Conservation (phyloP, 495 filamentous ascomycete species). For the Aspergillus conjunctus region DNA sequence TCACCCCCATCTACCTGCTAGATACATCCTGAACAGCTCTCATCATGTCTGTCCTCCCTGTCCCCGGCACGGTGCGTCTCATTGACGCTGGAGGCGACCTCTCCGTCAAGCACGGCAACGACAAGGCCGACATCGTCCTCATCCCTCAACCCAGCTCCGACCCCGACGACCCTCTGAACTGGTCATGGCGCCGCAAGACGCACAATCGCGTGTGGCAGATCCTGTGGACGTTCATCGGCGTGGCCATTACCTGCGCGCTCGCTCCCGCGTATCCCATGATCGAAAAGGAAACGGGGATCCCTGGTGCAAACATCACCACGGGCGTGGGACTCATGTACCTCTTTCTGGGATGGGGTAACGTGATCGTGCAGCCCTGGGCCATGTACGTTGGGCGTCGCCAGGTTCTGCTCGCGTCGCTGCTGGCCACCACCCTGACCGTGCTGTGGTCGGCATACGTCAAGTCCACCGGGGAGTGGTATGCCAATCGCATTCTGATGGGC, state of each 20-base stretch:
- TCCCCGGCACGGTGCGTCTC: constrained; percentile 11
- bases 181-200: background rate
- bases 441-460: constrained; percentile 51
- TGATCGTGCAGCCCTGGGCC: constrained; percentile 39
- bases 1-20: no score
- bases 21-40: background rate
- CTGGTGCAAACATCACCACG: constrained; percentile 27
- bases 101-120: constrained; percentile 4
- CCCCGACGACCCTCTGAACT: constrained; percentile 11
- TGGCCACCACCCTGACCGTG: constrained; percentile 35
- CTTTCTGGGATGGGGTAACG: constrained; percentile 38
- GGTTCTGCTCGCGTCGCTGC: constrained; percentile 32
- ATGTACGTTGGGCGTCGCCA: constrained; percentile 37
- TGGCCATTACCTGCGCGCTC: background rate
- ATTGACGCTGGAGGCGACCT: background rate
- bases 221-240: background rate
- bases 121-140: constrained; percentile 1
- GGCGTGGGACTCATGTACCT: constrained; percentile 40
- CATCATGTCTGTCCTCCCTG: background rate
- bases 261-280: background rate
- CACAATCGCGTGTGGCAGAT: background rate
- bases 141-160: constrained; percentile 8
- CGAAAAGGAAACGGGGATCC: constrained; percentile 37
- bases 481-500: constrained; percentile 52
- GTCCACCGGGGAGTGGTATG: constrained; percentile 51